Conservation (phyloP, 768 basidiomycete species). For the Amanita thiersii region DNA sequence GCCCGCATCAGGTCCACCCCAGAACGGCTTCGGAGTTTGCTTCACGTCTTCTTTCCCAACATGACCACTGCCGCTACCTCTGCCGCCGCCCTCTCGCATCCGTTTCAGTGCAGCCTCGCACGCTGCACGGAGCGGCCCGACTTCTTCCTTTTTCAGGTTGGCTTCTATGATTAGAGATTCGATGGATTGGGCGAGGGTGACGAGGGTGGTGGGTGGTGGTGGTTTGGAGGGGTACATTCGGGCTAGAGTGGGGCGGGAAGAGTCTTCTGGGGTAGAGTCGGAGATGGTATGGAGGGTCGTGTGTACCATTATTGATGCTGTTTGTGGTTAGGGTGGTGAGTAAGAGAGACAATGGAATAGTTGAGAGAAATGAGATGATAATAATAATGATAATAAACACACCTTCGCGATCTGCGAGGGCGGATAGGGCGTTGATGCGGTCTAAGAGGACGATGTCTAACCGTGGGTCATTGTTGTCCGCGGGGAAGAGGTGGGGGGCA, state of each 20-base stretch:
- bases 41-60: background rate
- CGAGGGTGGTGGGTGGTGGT: slow-evolving; percentile 27
- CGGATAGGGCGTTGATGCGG: slow-evolving; percentile 31
- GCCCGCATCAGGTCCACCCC: background rate
- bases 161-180: slow-evolving; percentile 59
- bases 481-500: slow-evolving; percentile 56
- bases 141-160: slow-evolving; percentile 47
- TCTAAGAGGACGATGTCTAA: slow-evolving; percentile 34
- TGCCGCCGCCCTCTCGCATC: no score
- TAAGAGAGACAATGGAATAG: background rate
- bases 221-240: slow-evolving; percentile 26
- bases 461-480: slow-evolving; percentile 22
- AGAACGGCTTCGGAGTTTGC: background rate
- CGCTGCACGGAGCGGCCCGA: slow-evolving; percentile 45
- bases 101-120: slow-evolving; percentile 33
- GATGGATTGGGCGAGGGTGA: slow-evolving; percentile 45
- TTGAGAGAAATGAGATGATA: background rate
- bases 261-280: slow-evolving; percentile 19
- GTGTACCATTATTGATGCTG: slow-evolving; percentile 46
- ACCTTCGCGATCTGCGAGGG: slow-evolving; percentile 51
- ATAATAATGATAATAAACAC: no score
- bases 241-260: slow-evolving; percentile 25
- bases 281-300: slow-evolving; percentile 47
- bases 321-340: background rate
- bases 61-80: no score